Evolutionary conservation across 2,329 filamentous ascomycete species (phyloP).

Genomic region (Pezicula rhizophila): DNA sequence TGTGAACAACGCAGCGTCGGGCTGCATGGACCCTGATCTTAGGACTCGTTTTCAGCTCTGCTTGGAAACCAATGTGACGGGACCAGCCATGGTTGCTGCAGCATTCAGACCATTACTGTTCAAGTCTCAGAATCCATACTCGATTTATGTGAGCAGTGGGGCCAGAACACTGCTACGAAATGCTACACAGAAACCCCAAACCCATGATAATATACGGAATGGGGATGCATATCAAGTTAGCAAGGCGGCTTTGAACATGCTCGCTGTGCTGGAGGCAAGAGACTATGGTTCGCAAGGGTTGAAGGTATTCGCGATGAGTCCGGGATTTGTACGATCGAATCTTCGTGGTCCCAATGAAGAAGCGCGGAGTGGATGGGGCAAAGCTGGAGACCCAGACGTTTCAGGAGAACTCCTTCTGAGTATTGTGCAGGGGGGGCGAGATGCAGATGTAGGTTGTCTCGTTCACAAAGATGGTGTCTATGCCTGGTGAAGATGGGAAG

Average conservation of each 20-base stretch:
- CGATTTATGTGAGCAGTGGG: slow-evolving; percentile 41
- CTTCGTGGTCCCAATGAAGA: slow-evolving; percentile 23
- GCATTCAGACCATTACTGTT: slow-evolving; percentile 6
- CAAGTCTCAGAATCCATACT: slow-evolving; percentile 13
- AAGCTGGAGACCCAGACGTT: slow-evolving; percentile 25
- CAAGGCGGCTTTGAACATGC: slow-evolving; percentile 12
- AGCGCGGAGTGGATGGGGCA: slow-evolving; percentile 14
- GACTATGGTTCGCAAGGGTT: slow-evolving; percentile 9
- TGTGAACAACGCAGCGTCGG: slow-evolving; percentile 11
- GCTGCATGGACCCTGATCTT: background rate
- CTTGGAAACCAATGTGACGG: slow-evolving; percentile 8
- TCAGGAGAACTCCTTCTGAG: slow-evolving; percentile 31
- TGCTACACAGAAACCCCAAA: too few species aligned
- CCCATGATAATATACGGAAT: background rate
- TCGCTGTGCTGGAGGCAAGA: slow-evolving; percentile 12
- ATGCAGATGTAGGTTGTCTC: slow-evolving; percentile 13
- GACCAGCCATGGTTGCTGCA: slow-evolving; percentile 4
- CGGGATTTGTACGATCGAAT: slow-evolving; percentile 26
- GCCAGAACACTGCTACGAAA: background rate
- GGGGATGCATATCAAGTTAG: slow-evolving; percentile 6
- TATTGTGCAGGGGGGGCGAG: slow-evolving; percentile 16
- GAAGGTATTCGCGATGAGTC: slow-evolving; percentile 22
- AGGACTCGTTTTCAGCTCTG: slow-evolving; percentile 1
- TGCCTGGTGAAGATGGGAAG: slow-evolving; percentile 10
- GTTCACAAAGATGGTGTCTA: slow-evolving; percentile 12